Evolutionary conservation across 306 rosid genomes (phyloP), one percentile per base, ranked within the genome.

Genomic region (Prunus davidiana): DNA sequence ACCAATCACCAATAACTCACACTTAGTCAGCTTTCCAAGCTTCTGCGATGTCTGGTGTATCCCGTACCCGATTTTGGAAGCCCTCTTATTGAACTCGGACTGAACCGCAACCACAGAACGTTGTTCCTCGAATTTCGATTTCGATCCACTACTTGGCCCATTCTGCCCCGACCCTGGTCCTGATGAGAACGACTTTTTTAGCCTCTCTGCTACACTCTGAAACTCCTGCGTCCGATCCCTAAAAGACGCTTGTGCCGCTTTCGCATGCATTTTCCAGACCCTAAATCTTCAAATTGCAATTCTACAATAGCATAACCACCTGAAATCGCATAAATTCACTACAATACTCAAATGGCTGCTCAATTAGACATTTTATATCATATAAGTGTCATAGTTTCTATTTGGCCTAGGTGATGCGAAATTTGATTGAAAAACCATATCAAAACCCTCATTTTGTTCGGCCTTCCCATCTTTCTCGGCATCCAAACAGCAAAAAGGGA

Each of bases 21-120:
- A 80, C 87, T 92, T 89, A 11, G 99, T 92, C 79, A 92, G 87
- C 85, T 92, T 91, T 32, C 93, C 78, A n/a, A 96, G 98, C 77
- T 96, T 96, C 87, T 88, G 98, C 8, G 98, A 96, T 1, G 98
- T 92, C 85, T 89, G 93, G 75, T 96, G 99, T 78, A 96, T 96
- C 63, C 96, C 97, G 64, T 79, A 89, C 20, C 98, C 98, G 24
- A 96, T 87, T 80, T 86, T 96, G 75, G 99, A 89, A 78, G 99
- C 99, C 71, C 96, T 88, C 58, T 67, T 70, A 70, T 96, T 96
- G 75, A 96, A 96, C 82, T 92, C 99, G 0, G 98, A 96, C 75
- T 91, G 96, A 67, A 86, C 81, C 18, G 88, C 91, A 12, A 89
- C 81, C 0, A 87, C 88, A 2, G 96, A 88, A 71, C 90, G 90